These are phyloP conservation scores for Sphaerulina musiva DNA, from an alignment of 2,329 filamentous ascomycete genomes.

Conservation along the genomic window DNA sequence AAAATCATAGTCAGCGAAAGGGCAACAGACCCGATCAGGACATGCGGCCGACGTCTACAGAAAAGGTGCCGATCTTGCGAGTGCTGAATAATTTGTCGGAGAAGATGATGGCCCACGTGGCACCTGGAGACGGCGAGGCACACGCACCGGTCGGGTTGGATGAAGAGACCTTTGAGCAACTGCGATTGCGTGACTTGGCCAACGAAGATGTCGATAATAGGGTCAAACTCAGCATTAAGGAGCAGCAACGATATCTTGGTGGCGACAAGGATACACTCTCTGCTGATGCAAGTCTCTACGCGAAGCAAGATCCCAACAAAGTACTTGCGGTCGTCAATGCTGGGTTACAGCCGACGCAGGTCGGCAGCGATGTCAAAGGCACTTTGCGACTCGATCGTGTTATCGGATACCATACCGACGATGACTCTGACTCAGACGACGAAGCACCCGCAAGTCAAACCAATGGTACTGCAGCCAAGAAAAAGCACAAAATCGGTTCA, in stretches of 20 bases:
- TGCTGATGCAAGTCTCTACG: constrained; percentile 52
- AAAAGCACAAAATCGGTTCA: constrained; percentile 58
- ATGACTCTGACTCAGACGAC: constrained; percentile 52
- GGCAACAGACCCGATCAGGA: constrained; percentile 86
- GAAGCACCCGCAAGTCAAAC: constrained; percentile 30
- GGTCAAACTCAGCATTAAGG: constrained; percentile 78
- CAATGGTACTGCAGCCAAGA: constrained; percentile 22
- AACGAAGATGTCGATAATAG: constrained; percentile 67
- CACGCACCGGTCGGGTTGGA: constrained; percentile 61
- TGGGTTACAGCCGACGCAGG: constrained; percentile 50
- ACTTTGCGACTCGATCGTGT: constrained; percentile 50
- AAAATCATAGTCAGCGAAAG: constrained; percentile 78
- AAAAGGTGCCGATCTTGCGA: constrained; percentile 80
- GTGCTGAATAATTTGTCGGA: constrained; percentile 86
- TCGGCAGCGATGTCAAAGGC: constrained; percentile 28
- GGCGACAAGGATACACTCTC: constrained; percentile 41
- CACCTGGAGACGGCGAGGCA: constrained; percentile 66
- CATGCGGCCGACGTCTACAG: constrained; percentile 68
- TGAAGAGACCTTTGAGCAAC: constrained; percentile 65
- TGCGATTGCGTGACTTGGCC: constrained; percentile 73
- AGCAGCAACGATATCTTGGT: constrained; percentile 77
- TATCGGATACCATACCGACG: constrained; percentile 65
- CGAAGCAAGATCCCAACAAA: constrained; percentile 61
- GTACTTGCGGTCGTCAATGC: constrained; percentile 59
- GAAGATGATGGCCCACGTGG: constrained; percentile 84